Evolutionary conservation across 345 rosid genomes (phyloP), one percentile per base, ranked within the genome.

Genomic region (Arabis alpina): DNA sequence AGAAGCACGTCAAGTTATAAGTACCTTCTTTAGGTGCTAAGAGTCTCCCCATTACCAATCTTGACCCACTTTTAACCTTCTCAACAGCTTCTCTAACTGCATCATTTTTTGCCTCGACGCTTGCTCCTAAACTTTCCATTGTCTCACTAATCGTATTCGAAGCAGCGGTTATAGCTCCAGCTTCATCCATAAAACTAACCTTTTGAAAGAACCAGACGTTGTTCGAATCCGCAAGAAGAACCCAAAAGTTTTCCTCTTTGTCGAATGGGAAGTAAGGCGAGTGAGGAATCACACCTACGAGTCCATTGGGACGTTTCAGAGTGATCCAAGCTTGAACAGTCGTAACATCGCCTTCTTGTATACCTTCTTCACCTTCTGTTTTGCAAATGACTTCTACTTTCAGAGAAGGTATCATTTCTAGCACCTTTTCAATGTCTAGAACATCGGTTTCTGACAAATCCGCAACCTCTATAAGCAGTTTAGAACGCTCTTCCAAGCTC

Each of bases 301-400:
- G 82, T 59, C 95, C 98, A 53, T 84, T 91, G 23, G 77, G 82
- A 43, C 96, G 96, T 71, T 84, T 80, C 14, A 91, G 85, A 10
- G 89, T 83, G 55, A 91, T 76, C 99, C 98, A 91, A 68, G 96
- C 91, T 69, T 94, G 88, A 63, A 89, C 40, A 0, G 98, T 89
- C 48, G 86, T 84, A 10, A 85, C 44, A 24, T 94, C 98, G 4
- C 93, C 99, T 80, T 94, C 98, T 72, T 89, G 98, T 51, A 94
- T 83, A 25, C 98, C 96, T 64, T 91, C 97, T 82, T 94, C 98
- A 23, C 98, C 99, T 71, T 86, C 97, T 10, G 99, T 94, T 87
- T 91, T 93, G 19, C 96, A 94, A 58, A 77, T 85, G 58, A 85
- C 82, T 12, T 91, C 92, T 4, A 91, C 48, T 34, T 89, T 76